Evolutionary conservation across 306 rosid species (phyloP).

Genomic region (Quercus aquifolioides): DNA sequence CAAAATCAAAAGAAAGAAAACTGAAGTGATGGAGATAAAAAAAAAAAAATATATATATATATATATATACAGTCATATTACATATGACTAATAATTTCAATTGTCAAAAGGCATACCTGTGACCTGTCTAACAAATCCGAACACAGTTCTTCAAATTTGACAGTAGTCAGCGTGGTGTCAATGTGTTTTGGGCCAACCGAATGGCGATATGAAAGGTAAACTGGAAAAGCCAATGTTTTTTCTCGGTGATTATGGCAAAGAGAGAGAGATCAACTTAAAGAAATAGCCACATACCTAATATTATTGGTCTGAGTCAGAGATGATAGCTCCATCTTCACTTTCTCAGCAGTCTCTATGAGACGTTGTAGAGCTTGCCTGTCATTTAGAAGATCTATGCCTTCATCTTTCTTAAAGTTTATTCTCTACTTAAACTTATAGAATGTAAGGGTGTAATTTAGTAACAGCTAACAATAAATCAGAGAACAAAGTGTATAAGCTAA

Average conservation of each 20-base stretch:
- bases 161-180: too few relatives aligned
- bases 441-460: not conserved
- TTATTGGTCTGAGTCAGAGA: slow-evolving; percentile 66
- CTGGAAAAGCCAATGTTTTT: too few relatives aligned
- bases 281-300: not conserved
- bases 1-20: not conserved
- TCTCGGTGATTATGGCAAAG: too few relatives aligned
- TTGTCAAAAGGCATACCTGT: too few relatives aligned
- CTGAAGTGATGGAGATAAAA: not conserved
- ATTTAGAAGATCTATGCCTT: slow-evolving; percentile 37
- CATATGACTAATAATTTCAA: too few relatives aligned
- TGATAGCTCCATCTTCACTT: slow-evolving; percentile 91
- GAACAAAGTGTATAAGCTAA: not conserved
- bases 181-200: too few relatives aligned
- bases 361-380: slow-evolving; percentile 96
- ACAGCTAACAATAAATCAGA: not conserved
- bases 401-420: slow-evolving; percentile 67
- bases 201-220: too few relatives aligned
- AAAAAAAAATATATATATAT: too few relatives aligned
- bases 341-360: slow-evolving; percentile 90
- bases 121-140: too few relatives aligned
- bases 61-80: not conserved
- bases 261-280: too few relatives aligned
- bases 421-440: slow-evolving; percentile 37
- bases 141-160: too few relatives aligned